Evolutionary conservation across 1,284 basidiomycete genomes (phyloP), one percentile per base, ranked within the genome.

Genomic region (Trametes polyzona): DNA sequence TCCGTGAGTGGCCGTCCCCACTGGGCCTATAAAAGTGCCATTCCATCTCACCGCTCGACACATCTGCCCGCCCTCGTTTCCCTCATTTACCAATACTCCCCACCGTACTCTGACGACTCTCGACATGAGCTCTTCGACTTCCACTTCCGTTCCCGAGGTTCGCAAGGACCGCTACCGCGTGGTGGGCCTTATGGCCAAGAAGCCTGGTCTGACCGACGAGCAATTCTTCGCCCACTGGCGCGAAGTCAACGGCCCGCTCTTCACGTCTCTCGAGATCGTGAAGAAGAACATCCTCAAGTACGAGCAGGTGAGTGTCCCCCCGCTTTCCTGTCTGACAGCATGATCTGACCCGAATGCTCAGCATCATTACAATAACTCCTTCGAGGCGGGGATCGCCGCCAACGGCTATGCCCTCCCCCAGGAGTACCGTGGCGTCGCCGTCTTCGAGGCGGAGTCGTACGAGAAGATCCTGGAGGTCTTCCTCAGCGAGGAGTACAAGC

Each of bases 231-330:
- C 47, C 8, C 61, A 68, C 47, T 68, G 66, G 66, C 50, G 59
- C 17, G 43, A 58, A 19, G 48, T 58, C 19, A 64, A 66, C 47
- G 63, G 65, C 10, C 52, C 52, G 17, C 57, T 64, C 12, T 66
- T 66, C 54, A 46, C 51, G 14, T 58, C 53, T 30, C 56, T 68
- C 9, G 60, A 61, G 24, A 60, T 68, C 40, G 57, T 58, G 19
- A 63, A 64, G 55, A 66, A 61, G 55, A 68, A 68, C 30, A 47
- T 68, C 26, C 55, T 59, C 27, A 63, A 63, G 46, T 68, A 64
- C 52, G 66, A 68, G 46, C 66, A 68, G 62, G 66, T 68, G 37
- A 3, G 23, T n/a, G n/a, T n/a, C n/a, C n/a, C n/a, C n/a, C n/a
- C n/a, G n/a, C n/a, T n/a, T n/a, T n/a, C n/a, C n/a, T n/a, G n/a